These are phyloP conservation scores for Moricandia moricandioides DNA, from an alignment of 345 rosid species.

Conservation along the genomic window DNA sequence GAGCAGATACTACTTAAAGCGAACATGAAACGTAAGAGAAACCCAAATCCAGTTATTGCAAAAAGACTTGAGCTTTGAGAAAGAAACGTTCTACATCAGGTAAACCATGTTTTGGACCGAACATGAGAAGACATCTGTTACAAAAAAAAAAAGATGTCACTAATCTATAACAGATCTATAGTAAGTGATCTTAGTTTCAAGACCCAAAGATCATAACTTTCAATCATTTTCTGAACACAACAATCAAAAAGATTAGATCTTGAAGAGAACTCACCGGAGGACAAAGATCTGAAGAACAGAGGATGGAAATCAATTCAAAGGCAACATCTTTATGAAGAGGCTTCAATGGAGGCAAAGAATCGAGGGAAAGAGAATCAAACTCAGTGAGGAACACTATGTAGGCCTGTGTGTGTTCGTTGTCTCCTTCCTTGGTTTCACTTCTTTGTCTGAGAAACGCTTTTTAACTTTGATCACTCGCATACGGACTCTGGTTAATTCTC, in stretches of 20 bases:
- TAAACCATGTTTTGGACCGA: slow-evolving; percentile 22
- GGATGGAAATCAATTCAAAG: slow-evolving; percentile 1
- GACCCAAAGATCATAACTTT: not conserved
- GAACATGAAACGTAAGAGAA: slow-evolving; percentile 51
- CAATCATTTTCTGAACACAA: not conserved
- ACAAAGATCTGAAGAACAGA: slow-evolving; percentile 20
- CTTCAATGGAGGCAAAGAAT: slow-evolving; percentile 25
- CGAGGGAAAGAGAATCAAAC: slow-evolving; percentile 2
- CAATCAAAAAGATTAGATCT: slow-evolving; percentile 10
- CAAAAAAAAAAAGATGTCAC: not conserved
- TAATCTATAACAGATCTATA: slow-evolving; percentile 22
- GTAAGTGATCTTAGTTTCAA: not conserved
- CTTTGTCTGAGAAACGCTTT: slow-evolving; percentile 18
- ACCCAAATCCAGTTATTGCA: not conserved
- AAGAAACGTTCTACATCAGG: slow-evolving; percentile 31
- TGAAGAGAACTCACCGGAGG: slow-evolving; percentile 31
- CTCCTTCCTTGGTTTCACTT: slow-evolving; percentile 24
- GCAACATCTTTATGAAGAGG: not conserved
- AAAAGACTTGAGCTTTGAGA: slow-evolving; percentile 6
- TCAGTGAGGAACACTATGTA: slow-evolving; percentile 13
- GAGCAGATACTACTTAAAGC: too few species aligned
- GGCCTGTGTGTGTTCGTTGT: slow-evolving; percentile 23
- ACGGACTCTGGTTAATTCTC: slow-evolving; percentile 31
- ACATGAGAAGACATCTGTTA: slow-evolving; percentile 16
- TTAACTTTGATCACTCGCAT: slow-evolving; percentile 19